Evolutionary conservation across 2,329 filamentous ascomycete species (phyloP), one percentile per base, ranked within the genome.

Genomic region (Podosphaera leucotricha): DNA sequence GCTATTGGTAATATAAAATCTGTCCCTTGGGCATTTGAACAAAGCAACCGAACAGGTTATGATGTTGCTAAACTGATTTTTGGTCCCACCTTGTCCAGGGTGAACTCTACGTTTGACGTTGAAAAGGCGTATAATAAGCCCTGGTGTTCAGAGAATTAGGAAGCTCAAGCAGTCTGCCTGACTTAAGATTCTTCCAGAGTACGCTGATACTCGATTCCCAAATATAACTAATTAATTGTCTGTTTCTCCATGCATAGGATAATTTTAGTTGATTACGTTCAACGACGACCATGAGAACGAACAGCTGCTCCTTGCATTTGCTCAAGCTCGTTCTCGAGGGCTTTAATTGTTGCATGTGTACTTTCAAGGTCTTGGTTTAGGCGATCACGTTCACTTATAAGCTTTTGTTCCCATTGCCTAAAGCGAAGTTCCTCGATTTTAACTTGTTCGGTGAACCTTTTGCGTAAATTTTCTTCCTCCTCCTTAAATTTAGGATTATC

Each of bases 401-500:
- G 82, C 75, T 95, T 95, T 76, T 98, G 90, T 70, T 98, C 90
- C 90, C 90, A 98, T 67, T 92, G 81, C 65, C 92, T 77, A 78
- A 98, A 98, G 53, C 90, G 78, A 69, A 93, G 85, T 68, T 98
- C 90, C 71, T 98, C 92, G 59, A 98, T 82, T 82, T 98, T 98
- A 70, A 98, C 90, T 65, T 98, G 90, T 70, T 98, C 90, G 55
- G 90, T 98, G 68, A 98, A 98, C 56, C 92, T 77, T 77, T 98
- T 98, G 66, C 90, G 79, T 53, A 98, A 77, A 49, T 83, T 82
- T 72, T 98, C 90, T 62, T 98, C 90, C 66, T 98, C 90, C 64
- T 98, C 90, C 76, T 98, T 98, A 75, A 95, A 98, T 72, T 98
- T 98, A 67, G 90, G 90, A 72, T 98, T 98, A 69, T 98, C 90